These are phyloP conservation scores for Stipa capillata DNA, from an alignment of 176 grass and related monocot genomes.

Conservation along the genomic window DNA sequence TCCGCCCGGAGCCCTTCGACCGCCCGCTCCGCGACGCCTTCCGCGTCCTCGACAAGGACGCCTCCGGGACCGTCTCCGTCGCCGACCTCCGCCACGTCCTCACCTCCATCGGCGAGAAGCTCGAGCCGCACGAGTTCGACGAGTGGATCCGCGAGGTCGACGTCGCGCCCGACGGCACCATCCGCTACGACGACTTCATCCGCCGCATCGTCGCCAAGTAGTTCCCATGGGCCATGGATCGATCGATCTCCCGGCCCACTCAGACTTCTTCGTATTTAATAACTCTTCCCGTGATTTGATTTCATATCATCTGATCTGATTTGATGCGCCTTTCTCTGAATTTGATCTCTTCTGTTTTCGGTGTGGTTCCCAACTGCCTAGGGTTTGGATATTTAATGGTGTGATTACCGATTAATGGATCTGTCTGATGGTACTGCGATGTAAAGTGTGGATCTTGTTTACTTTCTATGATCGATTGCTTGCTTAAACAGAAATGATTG, in stretches of 20 bases:
- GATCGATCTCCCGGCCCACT: not conserved
- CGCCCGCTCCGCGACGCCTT: constrained; percentile 87
- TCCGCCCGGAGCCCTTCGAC: constrained; percentile 87
- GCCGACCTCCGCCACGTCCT: constrained; percentile 96
- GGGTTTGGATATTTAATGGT: constrained; percentile 39
- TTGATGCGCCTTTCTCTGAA: not conserved
- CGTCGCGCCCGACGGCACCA: constrained; percentile 74
- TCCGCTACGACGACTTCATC: constrained; percentile 98
- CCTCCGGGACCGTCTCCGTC: constrained; percentile 69
- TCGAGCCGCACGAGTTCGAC: constrained; percentile 91
- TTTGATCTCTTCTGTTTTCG: not conserved
- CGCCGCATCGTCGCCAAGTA: constrained; percentile 93
- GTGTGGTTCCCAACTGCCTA: constrained; percentile 6
- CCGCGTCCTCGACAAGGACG: constrained; percentile 98
- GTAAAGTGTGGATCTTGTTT: constrained; percentile 6
- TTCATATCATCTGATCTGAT: not conserved
- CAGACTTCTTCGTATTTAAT: constrained; percentile 16
- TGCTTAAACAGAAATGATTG: not conserved
- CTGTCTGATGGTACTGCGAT: constrained; percentile 13
- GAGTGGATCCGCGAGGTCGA: constrained; percentile 99
- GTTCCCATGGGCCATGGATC: not conserved
- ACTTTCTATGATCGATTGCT: not conserved
- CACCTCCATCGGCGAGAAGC: constrained; percentile 94
- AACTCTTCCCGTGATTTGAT: constrained; percentile 9
- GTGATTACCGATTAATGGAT: constrained; percentile 35